A percentile compares a stretch with the other conserved stretches of the same genome.
These are phyloP conservation scores for Dictyostelium firmibasis DNA, from an alignment of 78 protist genomes.

Conservation along the genomic window DNA sequence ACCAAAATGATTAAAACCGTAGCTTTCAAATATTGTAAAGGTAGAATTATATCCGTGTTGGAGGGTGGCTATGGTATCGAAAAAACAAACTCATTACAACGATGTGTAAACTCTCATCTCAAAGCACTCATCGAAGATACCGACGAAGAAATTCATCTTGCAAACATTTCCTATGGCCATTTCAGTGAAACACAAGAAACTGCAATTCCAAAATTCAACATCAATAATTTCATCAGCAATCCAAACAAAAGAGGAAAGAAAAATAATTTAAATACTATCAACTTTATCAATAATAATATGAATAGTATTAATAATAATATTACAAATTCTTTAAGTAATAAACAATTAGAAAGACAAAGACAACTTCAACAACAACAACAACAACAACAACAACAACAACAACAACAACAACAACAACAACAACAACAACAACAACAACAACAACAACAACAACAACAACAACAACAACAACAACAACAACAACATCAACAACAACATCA, in stretches of 20 bases:
- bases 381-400: neutral
- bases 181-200: neutral
- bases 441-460: neutral
- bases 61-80: conserved; percentile 85
- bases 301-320: neutral
- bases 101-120: conserved; percentile 64
- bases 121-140: conserved; percentile 65
- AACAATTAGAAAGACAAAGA: neutral
- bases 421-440: neutral
- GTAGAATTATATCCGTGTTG: conserved; percentile 76
- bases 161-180: neutral
- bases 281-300: conserved; percentile 7
- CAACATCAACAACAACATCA: neutral
- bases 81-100: conserved; percentile 25
- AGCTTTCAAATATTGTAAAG: conserved; percentile 65
- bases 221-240: neutral
- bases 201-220: neutral
- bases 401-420: neutral
- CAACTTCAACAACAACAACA: neutral
- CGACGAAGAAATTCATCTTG: conserved; percentile 17
- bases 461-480: neutral
- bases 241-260: neutral
- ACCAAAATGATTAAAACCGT: conserved; percentile 77
- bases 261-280: conserved; percentile 3
- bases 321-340: neutral